These are phyloP conservation scores for Exophiala bonariae DNA, from an alignment of 2,329 filamentous ascomycete genomes.

Conservation along the genomic window DNA sequence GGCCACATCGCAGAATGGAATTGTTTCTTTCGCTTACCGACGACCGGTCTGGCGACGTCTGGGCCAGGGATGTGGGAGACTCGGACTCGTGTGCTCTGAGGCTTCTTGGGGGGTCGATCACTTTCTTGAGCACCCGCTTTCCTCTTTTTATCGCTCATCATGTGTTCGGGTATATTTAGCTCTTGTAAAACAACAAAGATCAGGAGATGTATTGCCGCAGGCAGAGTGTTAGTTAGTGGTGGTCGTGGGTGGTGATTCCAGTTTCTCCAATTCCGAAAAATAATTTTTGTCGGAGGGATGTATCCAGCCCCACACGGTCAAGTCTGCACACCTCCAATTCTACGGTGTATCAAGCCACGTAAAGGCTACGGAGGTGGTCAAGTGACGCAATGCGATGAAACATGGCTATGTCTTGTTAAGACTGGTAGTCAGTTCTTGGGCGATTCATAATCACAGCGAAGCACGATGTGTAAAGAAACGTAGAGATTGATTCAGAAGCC, in stretches of 20 bases:
- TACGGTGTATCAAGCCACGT: too few species aligned
- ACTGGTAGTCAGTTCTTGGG: too few species aligned
- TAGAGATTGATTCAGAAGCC: constrained; percentile 6
- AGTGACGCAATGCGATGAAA: too few species aligned
- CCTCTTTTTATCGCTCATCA: constrained; percentile 26
- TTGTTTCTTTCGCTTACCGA: constrained; percentile 21
- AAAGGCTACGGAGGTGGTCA: too few species aligned
- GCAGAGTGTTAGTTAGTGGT: too few species aligned
- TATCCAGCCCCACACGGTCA: neutral
- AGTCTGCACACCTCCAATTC: neutral
- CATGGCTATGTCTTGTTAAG: too few species aligned
- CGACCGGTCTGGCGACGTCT: constrained; percentile 24
- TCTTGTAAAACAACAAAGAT: too few species aligned
- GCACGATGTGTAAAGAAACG: too few species aligned
- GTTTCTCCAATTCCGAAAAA: constrained; percentile 11
- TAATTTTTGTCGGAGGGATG: constrained; percentile 2
- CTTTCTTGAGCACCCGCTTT: constrained; percentile 16
- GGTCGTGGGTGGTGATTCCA: neutral
- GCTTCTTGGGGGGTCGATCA: constrained; percentile 23
- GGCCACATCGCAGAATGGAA: neutral
- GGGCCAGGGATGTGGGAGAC: constrained; percentile 21
- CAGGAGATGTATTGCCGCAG: too few species aligned
- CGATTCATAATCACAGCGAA: too few species aligned
- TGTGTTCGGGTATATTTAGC: too few species aligned
- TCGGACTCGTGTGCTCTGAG: constrained; percentile 19